Conservation (phyloP, 208 protist species). For the Novymonas esmeraldas region DNA sequence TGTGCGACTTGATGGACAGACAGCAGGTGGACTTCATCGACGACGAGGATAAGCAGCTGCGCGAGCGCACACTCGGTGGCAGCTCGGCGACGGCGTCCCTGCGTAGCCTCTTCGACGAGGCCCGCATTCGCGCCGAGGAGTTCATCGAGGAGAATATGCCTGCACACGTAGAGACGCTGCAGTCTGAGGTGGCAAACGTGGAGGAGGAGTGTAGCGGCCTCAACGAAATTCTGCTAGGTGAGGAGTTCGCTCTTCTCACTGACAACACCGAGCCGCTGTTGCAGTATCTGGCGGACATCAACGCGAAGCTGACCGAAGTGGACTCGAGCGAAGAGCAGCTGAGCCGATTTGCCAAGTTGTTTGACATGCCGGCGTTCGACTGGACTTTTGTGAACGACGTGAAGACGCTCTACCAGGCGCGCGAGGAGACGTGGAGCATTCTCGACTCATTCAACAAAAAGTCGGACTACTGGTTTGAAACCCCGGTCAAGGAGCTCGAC, state of each 20-base stretch:
- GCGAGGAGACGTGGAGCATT: constrained; percentile 83
- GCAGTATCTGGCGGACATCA: constrained; percentile 85
- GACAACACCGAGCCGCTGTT: constrained; percentile 87
- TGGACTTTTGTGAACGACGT: constrained; percentile 79
- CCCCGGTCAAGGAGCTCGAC: constrained; percentile 82
- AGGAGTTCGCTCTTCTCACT: constrained; percentile 83
- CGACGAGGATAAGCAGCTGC: constrained; percentile 90
- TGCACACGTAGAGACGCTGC: constrained; percentile 70
- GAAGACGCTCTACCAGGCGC: constrained; percentile 61
- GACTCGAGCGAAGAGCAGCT: constrained; percentile 72
- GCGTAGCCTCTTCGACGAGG: constrained; percentile 85
- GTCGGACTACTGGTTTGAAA: constrained; percentile 84
- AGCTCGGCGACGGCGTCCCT: constrained; percentile 60
- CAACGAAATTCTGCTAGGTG: constrained; percentile 85
- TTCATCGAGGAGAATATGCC: constrained; percentile 90
- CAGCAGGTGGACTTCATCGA: constrained; percentile 89
- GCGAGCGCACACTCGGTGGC: constrained; percentile 87
- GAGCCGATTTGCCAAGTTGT: constrained; percentile 84
- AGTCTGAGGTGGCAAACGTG: constrained; percentile 70
- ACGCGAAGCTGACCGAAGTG: constrained; percentile 75
- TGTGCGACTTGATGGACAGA: constrained; percentile 92
- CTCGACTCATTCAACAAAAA: constrained; percentile 86
- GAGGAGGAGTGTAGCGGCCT: constrained; percentile 88
- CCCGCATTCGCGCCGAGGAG: constrained; percentile 79
- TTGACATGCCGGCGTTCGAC: constrained; percentile 76